Evolutionary conservation across 495 filamentous ascomycete species (phyloP).

Genomic region (Hyaloscypha finlandica): DNA sequence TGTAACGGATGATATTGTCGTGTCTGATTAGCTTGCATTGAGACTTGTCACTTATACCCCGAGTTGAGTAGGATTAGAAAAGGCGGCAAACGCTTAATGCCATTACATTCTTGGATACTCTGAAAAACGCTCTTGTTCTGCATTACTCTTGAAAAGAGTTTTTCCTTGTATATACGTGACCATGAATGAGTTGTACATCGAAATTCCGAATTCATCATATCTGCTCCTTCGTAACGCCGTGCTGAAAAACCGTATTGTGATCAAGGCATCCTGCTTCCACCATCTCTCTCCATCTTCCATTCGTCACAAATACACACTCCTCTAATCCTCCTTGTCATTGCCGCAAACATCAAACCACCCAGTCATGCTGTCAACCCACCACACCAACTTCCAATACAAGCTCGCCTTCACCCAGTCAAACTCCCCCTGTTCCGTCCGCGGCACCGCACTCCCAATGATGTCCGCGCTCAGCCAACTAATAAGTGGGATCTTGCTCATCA

Average conservation of each 20-base stretch:
- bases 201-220: not conserved
- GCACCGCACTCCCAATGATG: slow-evolving; percentile 77
- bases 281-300: not conserved
- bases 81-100: not conserved
- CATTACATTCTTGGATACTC: not conserved
- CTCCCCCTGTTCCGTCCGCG: slow-evolving; percentile 73
- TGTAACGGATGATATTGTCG: slow-evolving; percentile 31
- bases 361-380: slow-evolving; percentile 49
- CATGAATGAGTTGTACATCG: too few relatives aligned
- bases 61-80: not conserved
- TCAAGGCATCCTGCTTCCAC: slow-evolving; percentile 7
- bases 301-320: not conserved
- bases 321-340: slow-evolving; percentile 53
- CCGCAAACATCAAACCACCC: slow-evolving; percentile 51
- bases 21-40: slow-evolving; percentile 30
- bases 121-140: not conserved
- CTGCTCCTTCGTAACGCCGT: slow-evolving; percentile 9
- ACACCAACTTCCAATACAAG: slow-evolving; percentile 71
- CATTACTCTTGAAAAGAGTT: not conserved
- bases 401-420: slow-evolving; percentile 77
- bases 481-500: slow-evolving; percentile 62
- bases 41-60: slow-evolving; percentile 13
- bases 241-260: not conserved
- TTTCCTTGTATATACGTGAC: not conserved
- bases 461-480: slow-evolving; percentile 72